Evolutionary conservation across 805 yeast species (phyloP).

Genomic region (Zygoascus ofunaensis): DNA sequence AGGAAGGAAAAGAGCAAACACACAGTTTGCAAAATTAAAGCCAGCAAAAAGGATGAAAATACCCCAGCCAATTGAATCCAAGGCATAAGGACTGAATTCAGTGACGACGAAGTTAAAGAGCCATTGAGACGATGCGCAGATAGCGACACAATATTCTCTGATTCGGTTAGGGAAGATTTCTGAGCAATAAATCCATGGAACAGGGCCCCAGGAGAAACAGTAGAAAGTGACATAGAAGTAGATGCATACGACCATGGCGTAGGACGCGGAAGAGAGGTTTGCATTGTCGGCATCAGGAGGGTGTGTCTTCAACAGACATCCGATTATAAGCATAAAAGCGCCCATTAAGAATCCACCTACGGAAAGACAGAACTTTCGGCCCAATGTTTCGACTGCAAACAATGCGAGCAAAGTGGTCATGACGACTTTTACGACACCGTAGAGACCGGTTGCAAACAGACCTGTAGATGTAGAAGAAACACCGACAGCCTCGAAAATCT

Average conservation of each 20-base stretch:
- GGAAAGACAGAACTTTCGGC: slow-evolving; percentile 19
- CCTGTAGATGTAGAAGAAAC: slow-evolving; percentile 38
- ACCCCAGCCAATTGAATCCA: slow-evolving; percentile 4
- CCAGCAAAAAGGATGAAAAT: slow-evolving; percentile 40
- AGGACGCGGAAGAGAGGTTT: slow-evolving; percentile 10
- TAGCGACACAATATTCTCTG: slow-evolving; percentile 13
- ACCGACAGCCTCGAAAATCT: slow-evolving; percentile 42
- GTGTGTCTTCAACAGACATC: slow-evolving; percentile 16
- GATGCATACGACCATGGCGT: slow-evolving; percentile 12
- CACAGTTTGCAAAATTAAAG: slow-evolving; percentile 45
- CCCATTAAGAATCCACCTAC: slow-evolving; percentile 20
- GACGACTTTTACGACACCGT: slow-evolving; percentile 38
- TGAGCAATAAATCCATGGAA: slow-evolving; percentile 16
- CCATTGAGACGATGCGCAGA: slow-evolving; percentile 10
- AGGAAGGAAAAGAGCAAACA: slow-evolving; percentile 43
- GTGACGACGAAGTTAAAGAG: slow-evolving; percentile 9
- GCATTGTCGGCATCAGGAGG: slow-evolving; percentile 24
- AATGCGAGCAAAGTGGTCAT: slow-evolving; percentile 17
- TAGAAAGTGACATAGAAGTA: slow-evolving; percentile 13
- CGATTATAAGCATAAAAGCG: slow-evolving; percentile 17
- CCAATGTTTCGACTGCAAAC: slow-evolving; percentile 20
- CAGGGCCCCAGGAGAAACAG: slow-evolving; percentile 18
- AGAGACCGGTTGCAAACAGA: slow-evolving; percentile 44
- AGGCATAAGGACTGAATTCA: slow-evolving; percentile 4
- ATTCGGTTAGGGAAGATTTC: slow-evolving; percentile 16